phyloP scores from a whole-genome alignment of 805 yeast species.

The Naumovozyma baii region DNA sequence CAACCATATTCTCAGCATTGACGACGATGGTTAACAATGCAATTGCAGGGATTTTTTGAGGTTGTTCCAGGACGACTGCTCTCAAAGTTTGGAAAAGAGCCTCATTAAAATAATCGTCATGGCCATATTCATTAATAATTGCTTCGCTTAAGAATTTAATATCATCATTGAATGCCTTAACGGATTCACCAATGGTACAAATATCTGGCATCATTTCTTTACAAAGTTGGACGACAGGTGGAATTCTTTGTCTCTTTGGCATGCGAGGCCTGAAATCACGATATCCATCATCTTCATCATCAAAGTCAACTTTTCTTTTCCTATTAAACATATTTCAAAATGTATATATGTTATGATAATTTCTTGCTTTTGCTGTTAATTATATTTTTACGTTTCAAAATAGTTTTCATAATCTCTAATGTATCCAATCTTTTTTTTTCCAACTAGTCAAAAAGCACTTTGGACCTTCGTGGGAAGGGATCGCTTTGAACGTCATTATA shows the following conservation, averaged over 20 bases:
- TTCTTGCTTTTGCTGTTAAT: too few species aligned
- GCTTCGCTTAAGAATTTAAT: slow-evolving; percentile 61
- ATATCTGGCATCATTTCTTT: slow-evolving; percentile 42
- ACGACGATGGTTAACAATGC: slow-evolving; percentile 58
- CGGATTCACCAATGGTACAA: slow-evolving; percentile 50
- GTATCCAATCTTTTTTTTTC: too few species aligned
- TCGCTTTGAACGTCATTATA: too few species aligned
- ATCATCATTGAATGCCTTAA: slow-evolving; percentile 44
- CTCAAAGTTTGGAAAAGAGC: slow-evolving; percentile 54
- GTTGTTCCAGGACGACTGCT: slow-evolving; percentile 76
- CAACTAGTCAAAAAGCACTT: too few species aligned
- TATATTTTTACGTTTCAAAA: too few species aligned
- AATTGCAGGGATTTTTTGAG: slow-evolving; percentile 74
- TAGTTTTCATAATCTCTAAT: too few species aligned
- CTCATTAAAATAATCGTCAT: slow-evolving; percentile 47
- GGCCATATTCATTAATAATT: slow-evolving; percentile 54
- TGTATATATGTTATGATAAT: too few species aligned
- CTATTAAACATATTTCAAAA: slow-evolving; percentile 13
- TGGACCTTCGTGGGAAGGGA: too few species aligned
- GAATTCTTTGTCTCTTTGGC: slow-evolving; percentile 30
- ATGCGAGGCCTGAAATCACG: slow-evolving; percentile 26
- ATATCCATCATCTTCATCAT: slow-evolving; percentile 24
- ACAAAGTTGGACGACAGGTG: slow-evolving; percentile 39
- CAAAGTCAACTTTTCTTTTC: slow-evolving; percentile 18
- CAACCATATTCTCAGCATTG: slow-evolving; percentile 50